Evolutionary conservation across 2,329 filamentous ascomycete species (phyloP).

Genomic region (Hansfordia pulvinata): DNA sequence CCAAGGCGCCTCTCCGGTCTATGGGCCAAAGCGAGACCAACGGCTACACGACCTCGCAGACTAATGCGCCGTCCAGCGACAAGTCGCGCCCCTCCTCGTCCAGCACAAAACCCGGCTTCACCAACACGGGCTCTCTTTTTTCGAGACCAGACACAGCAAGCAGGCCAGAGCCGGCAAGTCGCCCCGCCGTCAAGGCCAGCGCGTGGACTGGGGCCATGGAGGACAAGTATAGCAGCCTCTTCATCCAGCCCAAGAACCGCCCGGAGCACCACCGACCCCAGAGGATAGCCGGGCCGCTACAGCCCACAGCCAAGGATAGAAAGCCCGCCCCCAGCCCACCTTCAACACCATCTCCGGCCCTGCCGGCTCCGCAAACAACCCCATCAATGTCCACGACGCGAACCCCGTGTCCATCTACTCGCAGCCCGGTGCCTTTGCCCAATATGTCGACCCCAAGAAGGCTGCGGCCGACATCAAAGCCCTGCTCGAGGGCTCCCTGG

Average conservation of each 20-base stretch:
- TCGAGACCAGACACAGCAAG: conserved; percentile 3
- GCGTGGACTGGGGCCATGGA: conserved; percentile 21
- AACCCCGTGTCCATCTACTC: conserved; percentile 16
- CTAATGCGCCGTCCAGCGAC: conserved; percentile 3
- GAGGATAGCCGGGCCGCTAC: conserved; percentile 30
- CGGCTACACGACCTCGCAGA: conserved; percentile 8
- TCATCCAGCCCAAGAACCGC: conserved; percentile 38
- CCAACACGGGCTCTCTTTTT: conserved; percentile 4
- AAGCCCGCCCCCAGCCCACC: conserved; percentile 31
- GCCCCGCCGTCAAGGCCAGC: conserved; percentile 15
- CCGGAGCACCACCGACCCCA: conserved; percentile 43
- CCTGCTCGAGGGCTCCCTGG: conserved; percentile 68
- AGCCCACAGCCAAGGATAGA: conserved; percentile 31
- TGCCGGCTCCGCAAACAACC: conserved; percentile 13
- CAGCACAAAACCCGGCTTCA: conserved; percentile 3
- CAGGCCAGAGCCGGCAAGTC: not conserved
- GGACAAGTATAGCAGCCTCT: conserved; percentile 38
- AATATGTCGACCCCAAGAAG: conserved; percentile 58
- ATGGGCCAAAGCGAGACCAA: conserved; percentile 15
- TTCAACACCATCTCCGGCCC: conserved; percentile 29
- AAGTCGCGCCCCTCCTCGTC: conserved; percentile 5
- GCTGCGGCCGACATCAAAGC: conserved; percentile 69
- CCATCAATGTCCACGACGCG: conserved; percentile 13
- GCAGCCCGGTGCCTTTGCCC: conserved; percentile 28
- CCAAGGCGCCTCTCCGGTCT: conserved; percentile 27